Conservation (phyloP, 2,329 filamentous ascomycete genomes). For the Mycogone perniciosa region DNA sequence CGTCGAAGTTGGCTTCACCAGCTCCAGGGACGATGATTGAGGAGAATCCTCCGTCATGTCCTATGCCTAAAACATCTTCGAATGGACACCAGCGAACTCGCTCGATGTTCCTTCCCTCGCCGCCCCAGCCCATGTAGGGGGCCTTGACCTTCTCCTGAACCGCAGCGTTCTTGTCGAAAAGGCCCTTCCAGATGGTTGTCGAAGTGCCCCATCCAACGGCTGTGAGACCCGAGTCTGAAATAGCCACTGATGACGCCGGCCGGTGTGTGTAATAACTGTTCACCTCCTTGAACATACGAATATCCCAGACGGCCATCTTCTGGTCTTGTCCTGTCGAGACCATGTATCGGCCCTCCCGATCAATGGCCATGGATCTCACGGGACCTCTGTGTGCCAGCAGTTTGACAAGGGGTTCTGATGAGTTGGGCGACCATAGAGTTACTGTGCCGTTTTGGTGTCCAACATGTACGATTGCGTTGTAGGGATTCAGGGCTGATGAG, state of each 20-base stretch:
- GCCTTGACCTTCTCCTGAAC: constrained; percentile 76
- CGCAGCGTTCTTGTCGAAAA: constrained; percentile 67
- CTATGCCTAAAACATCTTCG: constrained; percentile 84
- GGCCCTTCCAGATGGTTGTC: constrained; percentile 82
- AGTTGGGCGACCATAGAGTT: constrained; percentile 93
- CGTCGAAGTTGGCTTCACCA: constrained; percentile 96
- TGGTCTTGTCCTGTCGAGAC: constrained; percentile 84
- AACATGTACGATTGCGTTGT: constrained; percentile 85
- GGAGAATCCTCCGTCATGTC: constrained; percentile 80
- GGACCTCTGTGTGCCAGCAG: constrained; percentile 84
- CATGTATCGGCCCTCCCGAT: constrained; percentile 92
- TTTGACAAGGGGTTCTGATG: constrained; percentile 79
- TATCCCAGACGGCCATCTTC: constrained; percentile 93
- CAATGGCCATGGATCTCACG: constrained; percentile 76
- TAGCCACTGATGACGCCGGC: constrained; percentile 75
- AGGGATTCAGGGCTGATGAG: constrained; percentile 79
- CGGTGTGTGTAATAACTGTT: constrained; percentile 80
- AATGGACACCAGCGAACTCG: constrained; percentile 87
- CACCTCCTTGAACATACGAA: constrained; percentile 88
- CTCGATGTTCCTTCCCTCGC: constrained; percentile 74
- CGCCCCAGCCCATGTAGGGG: constrained; percentile 91
- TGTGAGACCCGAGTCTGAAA: constrained; percentile 82
- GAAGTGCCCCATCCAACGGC: constrained; percentile 89
- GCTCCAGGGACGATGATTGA: constrained; percentile 87
- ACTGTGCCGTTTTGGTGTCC: constrained; percentile 95